A percentile compares a stretch with the other conserved stretches of the same genome.
These are phyloP conservation scores for Polygonum maritimum DNA, from an alignment of 148 eudicot species.

Conservation along the genomic window DNA sequence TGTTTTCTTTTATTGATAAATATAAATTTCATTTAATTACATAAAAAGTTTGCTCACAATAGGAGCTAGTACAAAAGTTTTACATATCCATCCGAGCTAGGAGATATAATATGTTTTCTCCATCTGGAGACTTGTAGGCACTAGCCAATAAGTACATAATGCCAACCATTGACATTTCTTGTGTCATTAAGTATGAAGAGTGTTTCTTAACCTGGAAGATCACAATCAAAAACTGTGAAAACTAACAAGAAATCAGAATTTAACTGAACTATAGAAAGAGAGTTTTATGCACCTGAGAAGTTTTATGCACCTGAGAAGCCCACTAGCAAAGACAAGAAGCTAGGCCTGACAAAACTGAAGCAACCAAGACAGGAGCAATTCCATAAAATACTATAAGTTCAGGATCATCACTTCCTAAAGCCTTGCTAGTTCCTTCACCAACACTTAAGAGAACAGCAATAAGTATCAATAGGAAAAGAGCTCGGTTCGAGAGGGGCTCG, in stretches of 20 bases:
- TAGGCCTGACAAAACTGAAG: conserved; percentile 89
- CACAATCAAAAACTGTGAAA: conserved; percentile 7
- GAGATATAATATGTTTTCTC: conserved; percentile 78
- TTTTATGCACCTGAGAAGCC: conserved; percentile 99
- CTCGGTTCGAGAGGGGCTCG: too few relatives aligned
- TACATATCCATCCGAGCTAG: too few relatives aligned
- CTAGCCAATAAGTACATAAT: conserved; percentile 79
- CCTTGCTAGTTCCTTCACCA: conserved; percentile 94
- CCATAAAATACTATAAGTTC: conserved; percentile 71
- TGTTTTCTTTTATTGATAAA: too few relatives aligned
- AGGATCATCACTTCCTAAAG: conserved; percentile 46
- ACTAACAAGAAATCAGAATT: not conserved
- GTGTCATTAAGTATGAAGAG: conserved; percentile 87
- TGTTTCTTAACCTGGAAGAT: conserved; percentile 72
- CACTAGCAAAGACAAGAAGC: conserved; percentile 97
- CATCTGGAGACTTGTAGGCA: conserved; percentile 82
- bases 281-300: conserved; percentile 31
- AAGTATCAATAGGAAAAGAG: conserved; percentile 70
- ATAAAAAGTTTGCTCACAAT: too few relatives aligned
- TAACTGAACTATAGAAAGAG: not conserved
- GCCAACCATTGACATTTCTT: conserved; percentile 94
- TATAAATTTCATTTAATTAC: too few relatives aligned
- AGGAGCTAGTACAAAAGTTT: too few relatives aligned
- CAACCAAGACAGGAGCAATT: conserved; percentile 79
- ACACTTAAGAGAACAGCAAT: conserved; percentile 87